Evolutionary conservation across 2,329 filamentous ascomycete species (phyloP), one percentile per base, ranked within the genome.

Genomic region (Venturia aucupariae): DNA sequence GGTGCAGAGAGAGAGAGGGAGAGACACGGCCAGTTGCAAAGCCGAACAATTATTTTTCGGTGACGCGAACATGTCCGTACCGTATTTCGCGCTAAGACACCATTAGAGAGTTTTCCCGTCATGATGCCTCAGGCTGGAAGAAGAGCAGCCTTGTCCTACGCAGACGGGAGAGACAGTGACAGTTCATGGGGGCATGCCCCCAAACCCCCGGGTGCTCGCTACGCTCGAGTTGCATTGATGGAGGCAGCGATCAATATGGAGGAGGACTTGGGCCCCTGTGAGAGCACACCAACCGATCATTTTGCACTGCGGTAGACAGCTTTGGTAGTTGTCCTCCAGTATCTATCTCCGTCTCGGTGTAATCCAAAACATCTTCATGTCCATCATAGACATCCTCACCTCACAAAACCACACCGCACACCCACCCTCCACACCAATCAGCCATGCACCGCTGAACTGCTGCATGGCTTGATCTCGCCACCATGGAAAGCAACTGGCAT

Each of bases 391-490:
- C 51, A 5, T n/a, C n/a, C 48, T 30, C 48, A 17, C 13, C 13
- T 13, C 15, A 10, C 11, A 17, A 6, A 10, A 8, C 2, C 17
- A 17, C 39, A 15, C 11, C 39, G 13, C 6, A 30, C 24, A 22
- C 8, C 24, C n/a, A 41, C 15, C n/a, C 11, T 3, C 22, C 27
- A 7, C n/a, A 22, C 24, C 15, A 42, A 39, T 30, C n/a, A 32
- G 38, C 59, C 42, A 46, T 42, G 38, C 38, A 42, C 22, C n/a
- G 59, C 22, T 13, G 17, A 13, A 32, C 42, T 41, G 59, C 35
- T 42, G 42, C 59, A 46, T 27, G 42, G 42, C 59, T 30, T 46
- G 59, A 61, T 46, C 59, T 61, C 22, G 24, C 30, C 22, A 61
- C 13, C 13, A 61, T 61, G 59, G 42, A 27, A 8, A 19, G 11